Evolutionary conservation across 2,329 filamentous ascomycete species (phyloP).

Genomic region (Paramyrothecium sp.): DNA sequence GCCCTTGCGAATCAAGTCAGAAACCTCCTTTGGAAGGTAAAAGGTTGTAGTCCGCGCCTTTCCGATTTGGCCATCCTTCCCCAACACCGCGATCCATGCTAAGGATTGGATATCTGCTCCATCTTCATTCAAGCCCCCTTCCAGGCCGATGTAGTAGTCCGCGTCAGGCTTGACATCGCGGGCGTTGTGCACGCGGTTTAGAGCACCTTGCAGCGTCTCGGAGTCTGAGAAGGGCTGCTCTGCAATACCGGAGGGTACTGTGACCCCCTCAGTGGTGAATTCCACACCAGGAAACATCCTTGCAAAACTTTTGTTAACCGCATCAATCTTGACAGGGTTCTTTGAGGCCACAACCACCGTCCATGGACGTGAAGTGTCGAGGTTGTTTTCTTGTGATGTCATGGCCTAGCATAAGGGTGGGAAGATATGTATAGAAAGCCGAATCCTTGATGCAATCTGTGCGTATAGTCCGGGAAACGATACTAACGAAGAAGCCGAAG

Average conservation of each 20-base stretch:
- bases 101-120: conserved; percentile 29
- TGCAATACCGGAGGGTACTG: conserved; percentile 34
- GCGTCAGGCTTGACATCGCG: conserved; percentile 25
- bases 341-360: conserved; percentile 30
- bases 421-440: too few species aligned
- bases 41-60: too few species aligned
- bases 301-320: conserved; percentile 32
- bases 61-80: conserved; percentile 7
- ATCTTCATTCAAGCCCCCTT: conserved; percentile 35
- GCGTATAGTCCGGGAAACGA: too few species aligned
- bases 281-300: conserved; percentile 27
- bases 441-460: too few species aligned
- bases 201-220: conserved; percentile 35
- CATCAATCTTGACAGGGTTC: conserved; percentile 38
- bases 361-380: too few species aligned
- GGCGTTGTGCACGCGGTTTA: conserved; percentile 33
- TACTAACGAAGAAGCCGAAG: too few species aligned
- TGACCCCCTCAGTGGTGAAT: conserved; percentile 24
- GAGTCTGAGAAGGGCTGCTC: conserved; percentile 37
- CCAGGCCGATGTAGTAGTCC: conserved; percentile 39
- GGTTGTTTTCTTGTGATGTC: too few species aligned
- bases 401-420: too few species aligned
- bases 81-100: conserved; percentile 38
- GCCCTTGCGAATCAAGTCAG: conserved; percentile 29
- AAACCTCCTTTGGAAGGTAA: conserved; percentile 24